phyloP scores from a whole-genome alignment of 495 filamentous ascomycete genomes.

The Annulohypoxylon nitens region DNA sequence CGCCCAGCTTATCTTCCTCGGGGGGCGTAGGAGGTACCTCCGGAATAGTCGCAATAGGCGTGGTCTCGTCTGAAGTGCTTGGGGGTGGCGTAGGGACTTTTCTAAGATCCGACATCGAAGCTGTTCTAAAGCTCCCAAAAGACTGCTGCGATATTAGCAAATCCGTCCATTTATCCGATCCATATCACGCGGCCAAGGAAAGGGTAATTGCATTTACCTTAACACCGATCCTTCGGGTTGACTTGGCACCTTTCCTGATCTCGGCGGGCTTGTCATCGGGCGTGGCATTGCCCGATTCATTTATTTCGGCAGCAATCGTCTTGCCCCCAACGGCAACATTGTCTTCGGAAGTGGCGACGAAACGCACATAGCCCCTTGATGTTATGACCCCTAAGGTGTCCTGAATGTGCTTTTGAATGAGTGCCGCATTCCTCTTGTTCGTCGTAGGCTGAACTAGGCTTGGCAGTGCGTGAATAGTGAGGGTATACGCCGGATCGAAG shows the following conservation, averaged over 20 bases:
- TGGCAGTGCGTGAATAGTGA: conserved; percentile 81
- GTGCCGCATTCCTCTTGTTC: conserved; percentile 84
- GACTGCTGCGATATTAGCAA: conserved; percentile 45
- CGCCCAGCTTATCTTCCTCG: conserved; percentile 45
- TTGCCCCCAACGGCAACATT: conserved; percentile 76
- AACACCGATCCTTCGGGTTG: conserved; percentile 46
- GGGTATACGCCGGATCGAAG: conserved; percentile 81
- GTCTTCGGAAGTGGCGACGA: conserved; percentile 75
- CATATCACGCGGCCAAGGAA: conserved; percentile 13
- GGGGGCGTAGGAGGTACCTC: conserved; percentile 53
- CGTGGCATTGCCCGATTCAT: conserved; percentile 61
- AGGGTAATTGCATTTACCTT: conserved; percentile 37
- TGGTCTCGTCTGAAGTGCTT: conserved; percentile 47
- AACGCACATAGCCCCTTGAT: conserved; percentile 76
- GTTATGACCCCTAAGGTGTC: conserved; percentile 73
- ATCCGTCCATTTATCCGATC: conserved; percentile 14
- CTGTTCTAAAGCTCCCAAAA: conserved; percentile 46
- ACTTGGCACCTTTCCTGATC: conserved; percentile 45
- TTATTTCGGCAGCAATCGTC: conserved; percentile 76
- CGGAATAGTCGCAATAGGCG: conserved; percentile 49
- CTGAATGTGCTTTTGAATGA: conserved; percentile 77
- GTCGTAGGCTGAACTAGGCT: conserved; percentile 76
- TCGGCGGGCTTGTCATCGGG: conserved; percentile 41
- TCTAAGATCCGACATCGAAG: conserved; percentile 46
- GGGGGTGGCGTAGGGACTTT: conserved; percentile 45